Base-by-base conservation (phyloP, 306 rosid species). In the Glycyrrhiza uralensis region DNA sequence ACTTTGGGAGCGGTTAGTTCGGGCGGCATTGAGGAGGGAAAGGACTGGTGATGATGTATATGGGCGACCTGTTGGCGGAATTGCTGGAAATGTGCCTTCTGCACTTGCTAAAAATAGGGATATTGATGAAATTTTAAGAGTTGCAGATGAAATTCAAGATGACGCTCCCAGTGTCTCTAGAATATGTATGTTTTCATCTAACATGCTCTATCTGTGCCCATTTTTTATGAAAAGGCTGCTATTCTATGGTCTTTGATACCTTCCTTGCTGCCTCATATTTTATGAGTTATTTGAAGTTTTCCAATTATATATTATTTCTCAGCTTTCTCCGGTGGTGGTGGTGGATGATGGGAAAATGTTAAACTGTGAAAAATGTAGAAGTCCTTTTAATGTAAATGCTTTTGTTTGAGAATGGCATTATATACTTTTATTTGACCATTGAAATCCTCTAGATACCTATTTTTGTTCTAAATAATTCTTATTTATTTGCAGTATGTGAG, bases 91-190 rank as follows among this genome's bases (percentile, higher is more conserved):
- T 60, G 96, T 94, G 11, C 98, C 98, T 18, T 94, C 97, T 29
- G 94, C 98, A 0, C 94, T 94, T 6, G 92, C 91, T 32, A 94
- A 91, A 74, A 94, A 94, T 64, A 80, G 98, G 85, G 97, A 94
- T 74, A 89, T 94, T 8, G 98, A 91, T 85, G 98, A 91, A 76
- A 94, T 91, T 83, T 77, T 94, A 62, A 85, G 95, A 83, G 97
- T 83, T 79, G 98, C 98, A 7, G 98, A 94, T 81, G 97, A 89
- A 86, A 94, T 94, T 75, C 96, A 94, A 85, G 92, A 87, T 14
- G 91, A 86, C n/a, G 87, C 86, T 82, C 97, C 98, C 51, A 89
- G 67, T 58, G 63, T 94, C 54, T 77, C 97, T 15, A 88, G 98
- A 82, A 91, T 94, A 42, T 79, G 98, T 93, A 85, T 46, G 86